These are phyloP conservation scores for Rosa chinensis DNA, from an alignment of 306 rosid genomes.

Conservation along the genomic window DNA sequence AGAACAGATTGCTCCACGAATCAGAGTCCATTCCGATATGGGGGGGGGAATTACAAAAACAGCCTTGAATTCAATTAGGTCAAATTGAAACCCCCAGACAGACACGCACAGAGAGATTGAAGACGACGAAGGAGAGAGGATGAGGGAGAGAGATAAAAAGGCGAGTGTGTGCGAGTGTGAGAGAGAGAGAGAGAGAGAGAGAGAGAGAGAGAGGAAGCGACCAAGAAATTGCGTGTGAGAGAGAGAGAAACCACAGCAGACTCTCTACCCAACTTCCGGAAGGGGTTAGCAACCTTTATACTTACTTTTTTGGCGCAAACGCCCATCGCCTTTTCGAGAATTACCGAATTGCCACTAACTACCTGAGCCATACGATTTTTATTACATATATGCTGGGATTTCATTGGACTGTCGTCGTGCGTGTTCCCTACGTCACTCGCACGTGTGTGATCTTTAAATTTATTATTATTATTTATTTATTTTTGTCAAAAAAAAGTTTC, in stretches of 20 bases:
- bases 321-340: background rate
- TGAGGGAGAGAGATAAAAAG: background rate
- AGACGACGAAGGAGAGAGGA: background rate
- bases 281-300: background rate
- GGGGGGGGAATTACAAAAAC: background rate
- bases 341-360: slow-evolving; percentile 20
- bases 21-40: slow-evolving; percentile 53
- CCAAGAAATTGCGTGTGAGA: slow-evolving; percentile 20
- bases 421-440: background rate
- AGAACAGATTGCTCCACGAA: slow-evolving; percentile 59
- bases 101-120: background rate
- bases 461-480: too few relatives aligned
- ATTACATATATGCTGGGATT: background rate
- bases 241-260: slow-evolving; percentile 3
- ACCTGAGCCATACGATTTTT: slow-evolving; percentile 5
- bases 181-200: background rate
- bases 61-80: background rate
- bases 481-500: background rate
- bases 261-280: slow-evolving; percentile 32
- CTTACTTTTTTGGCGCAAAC: background rate
- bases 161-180: background rate
- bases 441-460: background rate
- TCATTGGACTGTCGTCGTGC: slow-evolving; percentile 7
- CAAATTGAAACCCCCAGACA: slow-evolving; percentile 36
- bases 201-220: slow-evolving; percentile 19